phyloP scores from a whole-genome alignment of 805 yeast genomes.

The Gaillardinia entomophila region DNA sequence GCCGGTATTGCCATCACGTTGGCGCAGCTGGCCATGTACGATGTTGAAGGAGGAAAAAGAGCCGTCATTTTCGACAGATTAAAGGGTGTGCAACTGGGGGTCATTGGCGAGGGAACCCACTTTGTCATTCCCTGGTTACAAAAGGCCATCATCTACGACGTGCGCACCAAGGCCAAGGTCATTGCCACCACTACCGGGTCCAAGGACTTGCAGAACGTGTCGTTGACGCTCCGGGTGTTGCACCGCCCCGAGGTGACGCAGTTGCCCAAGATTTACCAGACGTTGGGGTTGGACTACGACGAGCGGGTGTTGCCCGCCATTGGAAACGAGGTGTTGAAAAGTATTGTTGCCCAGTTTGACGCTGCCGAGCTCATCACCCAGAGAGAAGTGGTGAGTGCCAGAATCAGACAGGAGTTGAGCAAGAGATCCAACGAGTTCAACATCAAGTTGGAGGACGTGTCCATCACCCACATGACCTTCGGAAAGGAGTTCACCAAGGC shows the following conservation, averaged over 20 bases:
- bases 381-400: slow-evolving; percentile 88
- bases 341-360: slow-evolving; percentile 89
- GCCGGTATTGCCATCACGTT: slow-evolving; percentile 64
- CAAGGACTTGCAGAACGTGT: slow-evolving; percentile 93
- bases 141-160: slow-evolving; percentile 83
- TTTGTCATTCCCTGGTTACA: slow-evolving; percentile 95
- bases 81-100: slow-evolving; percentile 80
- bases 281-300: slow-evolving; percentile 89
- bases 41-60: slow-evolving; percentile 92
- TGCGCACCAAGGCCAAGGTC: slow-evolving; percentile 90
- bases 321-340: slow-evolving; percentile 85
- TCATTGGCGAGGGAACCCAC: slow-evolving; percentile 95
- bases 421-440: slow-evolving; percentile 82
- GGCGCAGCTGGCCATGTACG: slow-evolving; percentile 81
- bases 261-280: slow-evolving; percentile 84
- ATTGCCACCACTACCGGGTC: slow-evolving; percentile 95
- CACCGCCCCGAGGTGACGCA: slow-evolving; percentile 87
- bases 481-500: slow-evolving; percentile 97
- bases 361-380: slow-evolving; percentile 96
- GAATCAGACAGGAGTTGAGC: slow-evolving; percentile 81
- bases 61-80: slow-evolving; percentile 94
- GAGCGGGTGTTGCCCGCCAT: slow-evolving; percentile 90
- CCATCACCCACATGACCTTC: slow-evolving; percentile 96
- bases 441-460: slow-evolving; percentile 91
- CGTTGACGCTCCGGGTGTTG: slow-evolving; percentile 84